Base-by-base conservation (phyloP, 306 rosid species). In the Cicer arietinum region DNA sequence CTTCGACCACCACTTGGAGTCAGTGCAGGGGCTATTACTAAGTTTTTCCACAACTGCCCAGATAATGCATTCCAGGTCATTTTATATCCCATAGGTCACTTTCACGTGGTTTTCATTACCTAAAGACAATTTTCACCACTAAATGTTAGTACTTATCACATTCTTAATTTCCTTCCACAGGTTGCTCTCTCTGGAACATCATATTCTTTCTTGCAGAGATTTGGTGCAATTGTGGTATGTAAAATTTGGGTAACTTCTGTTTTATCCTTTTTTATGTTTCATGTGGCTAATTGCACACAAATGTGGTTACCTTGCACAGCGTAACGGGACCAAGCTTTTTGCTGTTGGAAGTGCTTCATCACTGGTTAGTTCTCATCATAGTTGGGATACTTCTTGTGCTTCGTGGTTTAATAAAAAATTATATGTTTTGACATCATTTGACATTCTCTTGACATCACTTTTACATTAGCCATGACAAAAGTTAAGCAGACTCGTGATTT, bases 51-150 rank as follows among this genome's bases (percentile, higher is more conserved):
- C 81, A 88, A 88, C 75, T 94, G 99, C 78, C 99, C 99, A 0
- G 99, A 90, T 64, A 94, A 94, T 74, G 97, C 99, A 62, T 94
- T 94, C 50, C 99, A 94, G 96, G 99, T 92, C 16, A 57, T 17
- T 35, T 74, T 57, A 43, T 35, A 58, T 37, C 66, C 48, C 48
- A 22, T 30, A 6, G 30, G 39, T 54, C 53, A 43, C 54, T 59
- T 74, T 60, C 20, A 45, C 17, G 30, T 68, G 42, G 6, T 52
- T 59, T 76, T 58, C 65, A 79, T 11, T 66, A 48, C 48, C 54
- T 77, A 13, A 13, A 57, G 59, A 14, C 25, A 4, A 43, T 51
- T 82, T 68, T 70, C 22, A 10, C 64, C 0, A 12, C 59, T 37
- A 73, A 61, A 41, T 65, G 46, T 39, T 62, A 6, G 25, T 47